Evolutionary conservation across 2,329 filamentous ascomycete species (phyloP).

Genomic region (Colletotrichum abscissum): DNA sequence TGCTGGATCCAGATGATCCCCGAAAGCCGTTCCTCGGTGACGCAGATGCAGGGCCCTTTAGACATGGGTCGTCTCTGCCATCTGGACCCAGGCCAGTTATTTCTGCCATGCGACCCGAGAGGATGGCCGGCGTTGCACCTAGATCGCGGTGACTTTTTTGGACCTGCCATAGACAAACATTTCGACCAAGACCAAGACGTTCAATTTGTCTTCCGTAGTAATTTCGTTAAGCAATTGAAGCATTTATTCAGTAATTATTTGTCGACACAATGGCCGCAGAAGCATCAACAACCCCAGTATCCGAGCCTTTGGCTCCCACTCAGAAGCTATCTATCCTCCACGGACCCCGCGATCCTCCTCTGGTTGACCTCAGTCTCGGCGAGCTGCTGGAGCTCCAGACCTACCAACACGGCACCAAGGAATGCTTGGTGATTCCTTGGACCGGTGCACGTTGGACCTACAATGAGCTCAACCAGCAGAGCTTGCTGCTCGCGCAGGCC

Average conservation of each 20-base stretch:
- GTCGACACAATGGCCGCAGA: slow-evolving; percentile 42
- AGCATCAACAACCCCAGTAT: slow-evolving; percentile 41
- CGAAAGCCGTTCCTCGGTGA: slow-evolving; percentile 32
- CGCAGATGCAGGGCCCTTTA: slow-evolving; percentile 24
- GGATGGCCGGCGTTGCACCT: neutral
- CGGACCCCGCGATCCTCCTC: slow-evolving; percentile 74
- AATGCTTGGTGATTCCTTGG: slow-evolving; percentile 81
- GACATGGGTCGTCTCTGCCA: neutral
- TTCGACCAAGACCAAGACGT: slow-evolving; percentile 5
- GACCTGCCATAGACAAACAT: slow-evolving; percentile 21
- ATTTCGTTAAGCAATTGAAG: neutral
- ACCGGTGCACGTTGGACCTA: slow-evolving; percentile 81
- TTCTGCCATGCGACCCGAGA: slow-evolving; percentile 22
- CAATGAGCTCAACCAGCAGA: slow-evolving; percentile 71
- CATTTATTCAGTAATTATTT: neutral
- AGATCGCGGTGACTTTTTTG: slow-evolving; percentile 5
- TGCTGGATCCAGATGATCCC: slow-evolving; percentile 30
- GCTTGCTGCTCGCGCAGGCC: slow-evolving; percentile 71
- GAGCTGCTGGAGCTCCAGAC: slow-evolving; percentile 79
- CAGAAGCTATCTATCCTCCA: slow-evolving; percentile 70
- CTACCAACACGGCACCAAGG: slow-evolving; percentile 70
- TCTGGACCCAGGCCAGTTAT: slow-evolving; percentile 20
- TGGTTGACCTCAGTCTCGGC: slow-evolving; percentile 78
- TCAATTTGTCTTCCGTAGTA: neutral
- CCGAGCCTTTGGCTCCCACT: slow-evolving; percentile 42